phyloP scores from a whole-genome alignment of 805 yeast genomes.

The Wickerhamomyces hampshirensis region DNA sequence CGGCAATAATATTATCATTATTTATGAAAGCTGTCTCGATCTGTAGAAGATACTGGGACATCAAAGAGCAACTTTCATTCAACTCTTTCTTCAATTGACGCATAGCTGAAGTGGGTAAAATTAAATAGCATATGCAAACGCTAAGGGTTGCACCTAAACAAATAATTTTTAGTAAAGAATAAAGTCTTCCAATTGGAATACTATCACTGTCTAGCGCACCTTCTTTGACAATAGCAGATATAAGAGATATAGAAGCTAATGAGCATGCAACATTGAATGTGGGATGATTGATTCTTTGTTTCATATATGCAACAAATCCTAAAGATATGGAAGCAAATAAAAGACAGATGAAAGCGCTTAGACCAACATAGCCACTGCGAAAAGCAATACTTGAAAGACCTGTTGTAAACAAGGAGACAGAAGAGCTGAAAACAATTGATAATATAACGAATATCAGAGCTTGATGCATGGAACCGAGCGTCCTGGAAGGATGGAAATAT shows the following conservation, averaged over 20 bases:
- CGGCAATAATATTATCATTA: slow-evolving; percentile 37
- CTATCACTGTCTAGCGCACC: slow-evolving; percentile 57
- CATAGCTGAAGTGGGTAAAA: slow-evolving; percentile 63
- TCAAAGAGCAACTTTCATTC: slow-evolving; percentile 45
- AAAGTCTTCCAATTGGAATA: slow-evolving; percentile 51
- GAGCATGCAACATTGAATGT: slow-evolving; percentile 82
- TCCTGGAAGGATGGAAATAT: slow-evolving; percentile 77
- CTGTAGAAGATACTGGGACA: slow-evolving; percentile 44
- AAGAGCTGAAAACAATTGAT: slow-evolving; percentile 49
- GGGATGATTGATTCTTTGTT: slow-evolving; percentile 59
- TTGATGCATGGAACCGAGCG: slow-evolving; percentile 78
- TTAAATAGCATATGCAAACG: slow-evolving; percentile 51
- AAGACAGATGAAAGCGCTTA: slow-evolving; percentile 51
- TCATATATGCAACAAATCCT: slow-evolving; percentile 65
- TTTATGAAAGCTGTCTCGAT: slow-evolving; percentile 45
- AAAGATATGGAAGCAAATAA: slow-evolving; percentile 48
- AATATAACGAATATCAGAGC: slow-evolving; percentile 56
- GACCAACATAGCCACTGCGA: slow-evolving; percentile 39
- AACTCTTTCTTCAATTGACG: slow-evolving; percentile 38
- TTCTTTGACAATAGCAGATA: slow-evolving; percentile 69
- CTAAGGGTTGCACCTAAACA: slow-evolving; percentile 56
- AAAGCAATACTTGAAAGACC: slow-evolving; percentile 42
- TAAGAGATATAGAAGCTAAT: slow-evolving; percentile 64
- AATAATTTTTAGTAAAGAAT: slow-evolving; percentile 54
- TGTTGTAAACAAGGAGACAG: slow-evolving; percentile 49